Evolutionary conservation across 2,329 filamentous ascomycete genomes (phyloP).

Genomic region (Fusarium armeniacum): DNA sequence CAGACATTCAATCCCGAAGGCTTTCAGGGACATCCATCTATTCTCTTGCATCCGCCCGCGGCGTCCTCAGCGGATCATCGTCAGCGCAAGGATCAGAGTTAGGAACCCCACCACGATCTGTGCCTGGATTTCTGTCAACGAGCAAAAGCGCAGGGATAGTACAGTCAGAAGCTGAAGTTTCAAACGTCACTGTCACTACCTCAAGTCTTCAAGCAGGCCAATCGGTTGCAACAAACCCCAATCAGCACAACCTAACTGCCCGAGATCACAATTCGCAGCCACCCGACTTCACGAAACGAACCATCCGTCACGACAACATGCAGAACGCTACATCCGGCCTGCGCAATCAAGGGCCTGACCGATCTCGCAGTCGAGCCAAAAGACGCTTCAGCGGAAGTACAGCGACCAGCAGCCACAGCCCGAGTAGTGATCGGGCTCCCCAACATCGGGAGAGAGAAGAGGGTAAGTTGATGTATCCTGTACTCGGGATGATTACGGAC

Average conservation of each 20-base stretch:
- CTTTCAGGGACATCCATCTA: slow-evolving; percentile 81
- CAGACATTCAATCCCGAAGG: slow-evolving; percentile 71
- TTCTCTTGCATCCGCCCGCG: slow-evolving; percentile 74
- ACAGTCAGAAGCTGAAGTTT: slow-evolving; percentile 66
- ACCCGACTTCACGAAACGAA: slow-evolving; percentile 63
- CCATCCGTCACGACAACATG: slow-evolving; percentile 55
- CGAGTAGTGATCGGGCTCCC: slow-evolving; percentile 76
- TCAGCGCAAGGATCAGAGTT: slow-evolving; percentile 69
- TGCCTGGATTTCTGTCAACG: slow-evolving; percentile 63
- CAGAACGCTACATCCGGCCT: slow-evolving; percentile 53
- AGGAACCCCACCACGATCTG: slow-evolving; percentile 58
- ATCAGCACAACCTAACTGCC: slow-evolving; percentile 61
- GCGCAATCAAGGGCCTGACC: slow-evolving; percentile 62
- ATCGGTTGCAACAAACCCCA: slow-evolving; percentile 55
- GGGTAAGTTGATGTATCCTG: slow-evolving; percentile 52
- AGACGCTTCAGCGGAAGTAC: slow-evolving; percentile 86
- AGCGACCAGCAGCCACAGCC: slow-evolving; percentile 84
- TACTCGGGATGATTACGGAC: not conserved
- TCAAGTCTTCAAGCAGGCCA: slow-evolving; percentile 59
- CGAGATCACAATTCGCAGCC: slow-evolving; percentile 58
- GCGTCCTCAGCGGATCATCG: slow-evolving; percentile 62
- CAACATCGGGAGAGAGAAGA: slow-evolving; percentile 71
- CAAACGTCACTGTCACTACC: slow-evolving; percentile 68
- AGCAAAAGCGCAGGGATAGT: slow-evolving; percentile 58
- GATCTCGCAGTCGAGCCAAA: slow-evolving; percentile 77